Evolutionary conservation across 2,329 filamentous ascomycete genomes (phyloP), one percentile per base, ranked within the genome.

Genomic region (Lachnellula arida): DNA sequence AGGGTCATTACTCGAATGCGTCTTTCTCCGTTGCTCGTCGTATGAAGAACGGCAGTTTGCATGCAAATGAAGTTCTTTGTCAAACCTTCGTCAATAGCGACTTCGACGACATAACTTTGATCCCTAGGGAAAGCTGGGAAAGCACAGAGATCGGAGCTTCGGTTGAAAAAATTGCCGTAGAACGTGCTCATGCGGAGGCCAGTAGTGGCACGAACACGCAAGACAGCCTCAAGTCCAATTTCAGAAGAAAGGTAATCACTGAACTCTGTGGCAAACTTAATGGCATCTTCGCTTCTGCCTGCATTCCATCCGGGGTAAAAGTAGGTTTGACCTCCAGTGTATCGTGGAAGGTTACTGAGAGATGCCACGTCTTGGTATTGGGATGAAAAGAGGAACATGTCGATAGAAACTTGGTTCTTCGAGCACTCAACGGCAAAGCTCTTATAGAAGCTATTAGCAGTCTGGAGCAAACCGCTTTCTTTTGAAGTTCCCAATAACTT

Each of bases 101-200:
- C 95, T 73, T 99, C 94, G 19, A 99, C 93, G 44, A 97, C 94
- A 70, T 97, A 97, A 61, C 89, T 91, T 73, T 99, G 94, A 68
- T 99, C 94, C 70, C 94, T 87, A 34, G 94, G 94, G 78, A 99
- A 97, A 0, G 94, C 92, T 1, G 94, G 94, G 80, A 99, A 99
- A 12, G 94, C 94, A 72, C 94, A 97, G 34, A 99, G 84, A 75
- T 99, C 94, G 15, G 92, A 97, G 71, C 91, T 96, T 65, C 94
- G 84, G 78, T 97, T 99, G 81, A 99, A 99, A 75, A 99, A 99
- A 77, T 99, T 99, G 64, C 94, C 94, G 73, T 97, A 99, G 75
- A 99, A 99, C 2, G 93, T 92, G 76, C 87, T 96, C 89, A 97
- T 97, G 53, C 94, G 86, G 57, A 99, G 76, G 51, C 94, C 94